These are phyloP conservation scores for Spizellomyces punctatus DNA, from an alignment of 192 early-diverging fungal genomes.

Conservation along the genomic window DNA sequence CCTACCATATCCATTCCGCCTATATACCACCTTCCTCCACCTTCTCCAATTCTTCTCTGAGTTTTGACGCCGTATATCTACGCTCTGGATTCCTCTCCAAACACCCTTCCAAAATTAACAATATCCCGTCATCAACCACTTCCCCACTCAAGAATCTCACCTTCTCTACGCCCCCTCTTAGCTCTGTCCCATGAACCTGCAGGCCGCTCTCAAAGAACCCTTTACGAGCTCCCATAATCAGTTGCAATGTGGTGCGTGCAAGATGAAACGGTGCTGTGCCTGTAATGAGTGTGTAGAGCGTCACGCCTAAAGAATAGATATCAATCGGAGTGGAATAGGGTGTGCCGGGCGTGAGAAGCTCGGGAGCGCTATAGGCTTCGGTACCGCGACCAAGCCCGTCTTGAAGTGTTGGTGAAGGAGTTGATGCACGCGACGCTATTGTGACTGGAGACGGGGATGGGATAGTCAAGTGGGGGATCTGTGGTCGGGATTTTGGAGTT, in stretches of 20 bases:
- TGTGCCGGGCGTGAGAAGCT: conserved; percentile 34
- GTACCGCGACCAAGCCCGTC: conserved; percentile 55
- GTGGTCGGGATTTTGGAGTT: neutral
- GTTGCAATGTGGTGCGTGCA: conserved; percentile 35
- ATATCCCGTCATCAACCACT: conserved; percentile 28
- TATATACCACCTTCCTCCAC: neutral
- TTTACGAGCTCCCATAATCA: conserved; percentile 44
- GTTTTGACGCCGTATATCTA: conserved; percentile 37
- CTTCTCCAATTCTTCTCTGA: conserved; percentile 17
- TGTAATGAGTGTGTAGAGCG: conserved; percentile 48
- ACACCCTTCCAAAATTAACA: conserved; percentile 34
- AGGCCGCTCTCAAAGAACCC: conserved; percentile 55
- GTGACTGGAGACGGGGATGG: conserved; percentile 1
- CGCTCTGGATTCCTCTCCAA: conserved; percentile 31
- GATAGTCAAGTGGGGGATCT: neutral
- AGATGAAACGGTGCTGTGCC: conserved; percentile 42
- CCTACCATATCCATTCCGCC: no score
- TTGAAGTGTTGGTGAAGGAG: conserved; percentile 24
- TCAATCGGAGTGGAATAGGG: conserved; percentile 55
- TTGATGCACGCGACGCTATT: conserved; percentile 13
- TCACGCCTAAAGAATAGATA: conserved; percentile 52
- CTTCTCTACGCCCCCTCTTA: conserved; percentile 29
- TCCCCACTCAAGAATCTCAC: conserved; percentile 43
- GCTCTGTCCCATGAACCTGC: conserved; percentile 29
- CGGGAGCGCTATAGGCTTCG: conserved; percentile 52